Conservation (phyloP, 192 early-diverging fungal genomes). For the Haplosporangium gracile region DNA sequence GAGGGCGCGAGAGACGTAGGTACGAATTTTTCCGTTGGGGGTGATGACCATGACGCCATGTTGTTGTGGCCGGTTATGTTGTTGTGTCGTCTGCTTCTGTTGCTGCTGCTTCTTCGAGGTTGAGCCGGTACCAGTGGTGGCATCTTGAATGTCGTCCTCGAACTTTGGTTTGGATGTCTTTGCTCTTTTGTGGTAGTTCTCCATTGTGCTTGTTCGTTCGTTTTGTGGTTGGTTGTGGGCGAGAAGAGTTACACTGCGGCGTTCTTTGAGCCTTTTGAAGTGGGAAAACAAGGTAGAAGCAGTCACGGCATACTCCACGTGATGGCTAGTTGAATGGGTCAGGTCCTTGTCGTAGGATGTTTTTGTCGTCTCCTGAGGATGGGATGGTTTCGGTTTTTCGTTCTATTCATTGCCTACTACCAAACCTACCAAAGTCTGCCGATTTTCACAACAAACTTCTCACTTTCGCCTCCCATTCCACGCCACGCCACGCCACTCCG, state of each 20-base stretch:
- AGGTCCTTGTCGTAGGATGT: background rate
- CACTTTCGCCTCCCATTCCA: background rate
- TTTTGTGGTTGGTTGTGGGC: background rate
- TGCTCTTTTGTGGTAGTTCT: slow-evolving; percentile 44
- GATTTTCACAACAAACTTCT: background rate
- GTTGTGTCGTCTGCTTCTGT: slow-evolving; percentile 11
- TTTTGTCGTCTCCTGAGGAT: background rate
- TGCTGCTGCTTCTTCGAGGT: background rate
- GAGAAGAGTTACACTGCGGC: background rate
- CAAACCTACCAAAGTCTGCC: too few relatives aligned
- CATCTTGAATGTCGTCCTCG: slow-evolving; percentile 22
- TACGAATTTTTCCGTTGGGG: slow-evolving; percentile 45
- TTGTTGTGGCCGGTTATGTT: slow-evolving; percentile 34
- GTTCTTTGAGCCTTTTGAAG: background rate
- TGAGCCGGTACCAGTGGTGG: background rate
- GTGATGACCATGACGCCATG: slow-evolving; percentile 53
- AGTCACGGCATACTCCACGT: background rate
- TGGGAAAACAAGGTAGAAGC: background rate
- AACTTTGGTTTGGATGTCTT: slow-evolving; percentile 42
- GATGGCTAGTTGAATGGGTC: background rate
- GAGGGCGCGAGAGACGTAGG: slow-evolving; percentile 42
- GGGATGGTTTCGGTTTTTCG: background rate
- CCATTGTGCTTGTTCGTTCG: slow-evolving; percentile 9
- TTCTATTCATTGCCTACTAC: background rate
- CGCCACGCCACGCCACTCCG: background rate